Evolutionary conservation across 805 yeast species (phyloP).

Genomic region (Kodamaea jinghongensis): DNA sequence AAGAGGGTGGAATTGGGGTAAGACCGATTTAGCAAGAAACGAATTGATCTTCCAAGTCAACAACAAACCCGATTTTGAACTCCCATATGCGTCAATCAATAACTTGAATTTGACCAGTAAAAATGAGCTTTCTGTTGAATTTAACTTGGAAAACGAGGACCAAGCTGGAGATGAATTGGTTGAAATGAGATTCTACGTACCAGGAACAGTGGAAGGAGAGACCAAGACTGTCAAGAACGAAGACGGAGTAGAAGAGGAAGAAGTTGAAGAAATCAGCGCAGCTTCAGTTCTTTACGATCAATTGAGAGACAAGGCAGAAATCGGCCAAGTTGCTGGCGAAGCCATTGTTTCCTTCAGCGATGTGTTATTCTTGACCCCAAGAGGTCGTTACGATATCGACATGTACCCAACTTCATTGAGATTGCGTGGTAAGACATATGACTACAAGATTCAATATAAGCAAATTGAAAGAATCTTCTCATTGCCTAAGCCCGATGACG

Average conservation of each 20-base stretch:
- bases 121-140: slow-evolving; percentile 89
- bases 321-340: slow-evolving; percentile 92
- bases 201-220: slow-evolving; percentile 70
- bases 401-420: slow-evolving; percentile 85
- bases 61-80: slow-evolving; percentile 86
- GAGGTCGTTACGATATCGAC: slow-evolving; percentile 98
- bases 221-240: slow-evolving; percentile 28
- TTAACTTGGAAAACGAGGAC: slow-evolving; percentile 59
- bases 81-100: slow-evolving; percentile 76
- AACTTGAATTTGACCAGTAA: slow-evolving; percentile 90
- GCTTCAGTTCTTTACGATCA: slow-evolving; percentile 89
- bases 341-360: slow-evolving; percentile 92
- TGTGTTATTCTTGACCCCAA: slow-evolving; percentile 88
- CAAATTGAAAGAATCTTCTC: slow-evolving; percentile 89
- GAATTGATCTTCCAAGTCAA: slow-evolving; percentile 84
- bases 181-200: slow-evolving; percentile 89
- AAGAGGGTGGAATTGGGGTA: slow-evolving; percentile 99
- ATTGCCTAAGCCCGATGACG: slow-evolving; percentile 91
- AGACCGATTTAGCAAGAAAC: slow-evolving; percentile 85
- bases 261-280: slow-evolving; percentile 51
- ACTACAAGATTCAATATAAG: slow-evolving; percentile 87
- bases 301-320: slow-evolving; percentile 87
- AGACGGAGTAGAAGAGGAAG: slow-evolving; percentile 19
- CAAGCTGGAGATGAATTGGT: slow-evolving; percentile 94
- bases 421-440: slow-evolving; percentile 95